Percentiles rank a stretch among this genome's conserved stretches.
These are phyloP conservation scores for Eustoma russellianum DNA, from an alignment of 257 asterid genomes.

Conservation along the genomic window DNA sequence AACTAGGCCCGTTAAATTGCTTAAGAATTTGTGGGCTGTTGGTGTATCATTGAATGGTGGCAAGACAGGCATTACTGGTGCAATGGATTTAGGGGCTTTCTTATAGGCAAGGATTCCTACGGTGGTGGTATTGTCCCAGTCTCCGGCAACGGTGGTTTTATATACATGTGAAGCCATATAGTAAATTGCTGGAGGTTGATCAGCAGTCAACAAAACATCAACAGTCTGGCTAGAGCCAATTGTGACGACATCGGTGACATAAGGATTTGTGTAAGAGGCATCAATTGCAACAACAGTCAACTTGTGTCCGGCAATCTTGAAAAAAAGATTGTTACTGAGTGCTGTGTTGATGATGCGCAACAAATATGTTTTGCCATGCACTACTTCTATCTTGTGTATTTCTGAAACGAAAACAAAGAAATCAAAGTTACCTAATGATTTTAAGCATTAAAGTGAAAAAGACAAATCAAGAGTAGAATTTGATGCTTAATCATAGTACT, in stretches of 20 bases:
- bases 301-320: conserved; percentile 39
- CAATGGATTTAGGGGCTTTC: no score
- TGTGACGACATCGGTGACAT: conserved; percentile 19
- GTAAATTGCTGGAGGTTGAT: conserved; percentile 5
- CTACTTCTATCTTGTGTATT: conserved; percentile 29
- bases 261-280: conserved; percentile 39
- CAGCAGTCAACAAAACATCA: conserved; percentile 27
- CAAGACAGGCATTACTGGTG: background rate
- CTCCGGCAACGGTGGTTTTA: background rate
- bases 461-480: no score
- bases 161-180: conserved; percentile 9
- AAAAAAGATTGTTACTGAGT: conserved; percentile 37
- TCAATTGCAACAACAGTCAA: conserved; percentile 33
- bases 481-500: background rate
- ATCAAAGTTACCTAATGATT: no score
- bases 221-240: conserved; percentile 40
- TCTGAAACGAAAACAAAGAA: no score
- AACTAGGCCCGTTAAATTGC: background rate
- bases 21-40: conserved; percentile 7
- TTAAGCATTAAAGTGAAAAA: background rate
- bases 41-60: conserved; percentile 4
- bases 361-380: conserved; percentile 25
- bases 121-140: conserved; percentile 5
- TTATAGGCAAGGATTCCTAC: conserved; percentile 4
- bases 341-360: conserved; percentile 38